These are phyloP conservation scores for Rhinocladiella similis DNA, from an alignment of 2,329 filamentous ascomycete genomes.

Conservation along the genomic window DNA sequence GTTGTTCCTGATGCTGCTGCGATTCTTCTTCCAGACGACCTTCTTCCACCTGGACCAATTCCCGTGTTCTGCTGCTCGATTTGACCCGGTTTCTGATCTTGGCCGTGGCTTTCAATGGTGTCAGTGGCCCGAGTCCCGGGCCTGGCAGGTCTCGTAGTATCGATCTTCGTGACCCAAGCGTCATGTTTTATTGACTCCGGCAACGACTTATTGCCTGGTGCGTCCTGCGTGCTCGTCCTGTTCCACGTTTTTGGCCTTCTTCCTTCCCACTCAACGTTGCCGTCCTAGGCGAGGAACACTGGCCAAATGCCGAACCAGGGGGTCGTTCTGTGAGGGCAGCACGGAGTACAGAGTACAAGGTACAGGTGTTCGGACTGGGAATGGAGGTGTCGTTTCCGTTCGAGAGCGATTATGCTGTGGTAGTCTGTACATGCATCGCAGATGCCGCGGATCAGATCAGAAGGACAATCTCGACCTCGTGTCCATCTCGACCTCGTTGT, in stretches of 20 bases:
- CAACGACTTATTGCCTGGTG: not conserved
- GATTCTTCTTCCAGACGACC: not conserved
- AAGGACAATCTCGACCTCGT: too few species aligned
- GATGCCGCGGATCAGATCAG: too few species aligned
- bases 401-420: too few species aligned
- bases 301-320: too few species aligned
- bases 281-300: too few species aligned
- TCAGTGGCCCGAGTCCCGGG: conserved; percentile 5
- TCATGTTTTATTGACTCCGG: conserved; percentile 12
- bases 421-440: too few species aligned
- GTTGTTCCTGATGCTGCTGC: not conserved
- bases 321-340: too few species aligned
- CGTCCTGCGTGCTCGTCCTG: not conserved
- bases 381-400: too few species aligned
- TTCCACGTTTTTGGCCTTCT: not conserved
- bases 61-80: conserved; percentile 1
- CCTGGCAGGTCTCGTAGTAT: conserved; percentile 18
- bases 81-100: conserved; percentile 16
- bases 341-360: too few species aligned
- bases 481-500: too few species aligned
- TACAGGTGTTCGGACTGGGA: too few species aligned
- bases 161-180: conserved; percentile 16
- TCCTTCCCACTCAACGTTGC: not conserved
- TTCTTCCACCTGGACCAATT: not conserved
- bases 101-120: conserved; percentile 9